Evolutionary conservation across 257 asterid species (phyloP), one percentile per base, ranked within the genome.

Genomic region (Coffea eugenioides): DNA sequence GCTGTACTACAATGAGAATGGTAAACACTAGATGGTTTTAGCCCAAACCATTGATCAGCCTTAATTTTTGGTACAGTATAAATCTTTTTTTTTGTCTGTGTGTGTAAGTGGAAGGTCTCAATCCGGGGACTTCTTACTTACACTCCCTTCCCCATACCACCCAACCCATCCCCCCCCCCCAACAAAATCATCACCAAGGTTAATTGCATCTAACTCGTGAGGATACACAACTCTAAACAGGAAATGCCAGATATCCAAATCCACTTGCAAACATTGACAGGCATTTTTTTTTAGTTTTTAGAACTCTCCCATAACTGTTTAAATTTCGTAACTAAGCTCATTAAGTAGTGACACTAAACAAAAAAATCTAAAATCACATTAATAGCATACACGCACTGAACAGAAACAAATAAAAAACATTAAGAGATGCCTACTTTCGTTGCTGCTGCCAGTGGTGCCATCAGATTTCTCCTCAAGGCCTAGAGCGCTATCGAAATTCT

Each of bases 401-500:
- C 0, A 46, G 16, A 73, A 70, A n/a, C 21, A 6, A 6, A 79
- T 18, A 27, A 31, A 4, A 80, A 76, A n/a, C 34, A 43, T 51
- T 39, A 39, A 39, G 34, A 52, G 72, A 77, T 34, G 23, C 85
- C 68, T 88, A 96, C 99, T 90, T 88, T 94, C 99, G 80, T 83
- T 84, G 48, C 74, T 84, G 80, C 88, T 88, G 45, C 69, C 80
- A 62, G 82, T 61, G 52, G 82, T 82, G 45, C 46, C 66, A 74
- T 89, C 92, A 20, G 97, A 82, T 80, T 91, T 89, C 88, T 91
- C 99, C 77, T 96, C 97, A 27, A 96, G 91, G 71, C 99, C 99
- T 59, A 96, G 94, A 18, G 99, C 99, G n/a, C 72, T 90, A 59
- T 96, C 99, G 84, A 96, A 96, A 88, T 94, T 96, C 88, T 96